A percentile compares a stretch with the other conserved stretches of the same genome.
phyloP scores from a whole-genome alignment of 345 rosid genomes.

The Luvunga scandens region DNA sequence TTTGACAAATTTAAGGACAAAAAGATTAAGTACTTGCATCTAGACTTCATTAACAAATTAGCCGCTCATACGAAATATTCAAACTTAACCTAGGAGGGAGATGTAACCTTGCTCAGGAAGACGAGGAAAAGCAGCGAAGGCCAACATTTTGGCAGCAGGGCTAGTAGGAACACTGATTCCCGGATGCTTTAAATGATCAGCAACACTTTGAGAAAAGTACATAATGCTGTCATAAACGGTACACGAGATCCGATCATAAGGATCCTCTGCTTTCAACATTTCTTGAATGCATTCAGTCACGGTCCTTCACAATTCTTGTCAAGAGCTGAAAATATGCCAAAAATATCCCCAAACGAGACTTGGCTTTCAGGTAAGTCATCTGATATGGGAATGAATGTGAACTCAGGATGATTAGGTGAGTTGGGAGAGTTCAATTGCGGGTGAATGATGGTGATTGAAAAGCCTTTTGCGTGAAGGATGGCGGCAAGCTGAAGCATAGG shows the following conservation, averaged over 20 bases:
- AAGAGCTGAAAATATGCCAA: not conserved
- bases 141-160: constrained; percentile 19
- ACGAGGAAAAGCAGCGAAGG: constrained; percentile 6
- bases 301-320: constrained; percentile 25
- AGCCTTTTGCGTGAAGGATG: constrained; percentile 31
- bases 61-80: not conserved
- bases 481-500: constrained; percentile 42
- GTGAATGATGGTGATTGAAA: constrained; percentile 31
- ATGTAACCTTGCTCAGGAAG: constrained; percentile 17
- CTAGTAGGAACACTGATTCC: constrained; percentile 21
- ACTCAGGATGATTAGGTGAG: constrained; percentile 14
- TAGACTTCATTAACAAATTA: not conserved
- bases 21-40: not conserved
- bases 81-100: constrained; percentile 17
- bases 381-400: constrained; percentile 21
- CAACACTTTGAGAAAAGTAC: constrained; percentile 28
- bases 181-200: constrained; percentile 21
- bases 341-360: not conserved
- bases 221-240: constrained; percentile 29
- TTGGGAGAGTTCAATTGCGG: constrained; percentile 32
- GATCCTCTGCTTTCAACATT: constrained; percentile 12
- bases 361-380: constrained; percentile 4
- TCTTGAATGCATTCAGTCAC: constrained; percentile 7
- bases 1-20: not conserved
- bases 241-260: constrained; percentile 8